A percentile compares a stretch with the other conserved stretches of the same genome.
Evolutionary conservation across 176 grass and related monocot species (phyloP).

Genomic region (Areca catechu): DNA sequence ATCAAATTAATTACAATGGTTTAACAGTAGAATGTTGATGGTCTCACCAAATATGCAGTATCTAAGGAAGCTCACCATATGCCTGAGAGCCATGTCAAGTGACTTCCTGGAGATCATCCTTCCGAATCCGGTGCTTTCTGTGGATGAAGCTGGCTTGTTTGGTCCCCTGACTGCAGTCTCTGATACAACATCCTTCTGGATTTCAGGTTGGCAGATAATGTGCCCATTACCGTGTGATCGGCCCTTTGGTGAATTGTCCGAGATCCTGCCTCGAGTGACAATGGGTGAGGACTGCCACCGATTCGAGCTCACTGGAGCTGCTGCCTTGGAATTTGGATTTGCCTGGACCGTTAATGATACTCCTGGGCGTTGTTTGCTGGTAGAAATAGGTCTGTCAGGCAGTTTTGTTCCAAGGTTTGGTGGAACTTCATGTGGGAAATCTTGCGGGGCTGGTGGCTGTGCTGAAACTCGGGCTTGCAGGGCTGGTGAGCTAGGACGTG

Average conservation of each 20-base stretch:
- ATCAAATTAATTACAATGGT: no score
- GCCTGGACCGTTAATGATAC: background rate
- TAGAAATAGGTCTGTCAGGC: background rate
- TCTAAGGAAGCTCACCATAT: constrained; percentile 8
- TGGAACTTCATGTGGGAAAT: background rate
- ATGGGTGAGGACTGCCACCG: constrained; percentile 9
- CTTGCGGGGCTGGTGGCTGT: background rate
- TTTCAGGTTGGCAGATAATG: background rate
- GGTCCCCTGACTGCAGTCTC: background rate
- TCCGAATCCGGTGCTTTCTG: constrained; percentile 5
- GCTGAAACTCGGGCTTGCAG: background rate
- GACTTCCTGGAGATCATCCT: constrained; percentile 13
- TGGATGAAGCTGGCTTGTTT: constrained; percentile 1
- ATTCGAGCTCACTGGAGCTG: background rate
- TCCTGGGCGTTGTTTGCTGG: background rate
- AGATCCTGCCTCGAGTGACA: background rate
- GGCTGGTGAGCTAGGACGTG: constrained; percentile 8
- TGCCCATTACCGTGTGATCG: background rate
- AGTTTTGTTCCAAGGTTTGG: background rate
- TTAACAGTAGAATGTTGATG: no score
- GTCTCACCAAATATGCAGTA: no score
- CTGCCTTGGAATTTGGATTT: background rate
- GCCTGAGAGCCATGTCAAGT: constrained; percentile 4
- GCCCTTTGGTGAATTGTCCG: background rate
- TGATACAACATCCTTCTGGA: background rate